Evolutionary conservation across 2,329 filamentous ascomycete genomes (phyloP).

Genomic region (Taxawa tesnikishii): DNA sequence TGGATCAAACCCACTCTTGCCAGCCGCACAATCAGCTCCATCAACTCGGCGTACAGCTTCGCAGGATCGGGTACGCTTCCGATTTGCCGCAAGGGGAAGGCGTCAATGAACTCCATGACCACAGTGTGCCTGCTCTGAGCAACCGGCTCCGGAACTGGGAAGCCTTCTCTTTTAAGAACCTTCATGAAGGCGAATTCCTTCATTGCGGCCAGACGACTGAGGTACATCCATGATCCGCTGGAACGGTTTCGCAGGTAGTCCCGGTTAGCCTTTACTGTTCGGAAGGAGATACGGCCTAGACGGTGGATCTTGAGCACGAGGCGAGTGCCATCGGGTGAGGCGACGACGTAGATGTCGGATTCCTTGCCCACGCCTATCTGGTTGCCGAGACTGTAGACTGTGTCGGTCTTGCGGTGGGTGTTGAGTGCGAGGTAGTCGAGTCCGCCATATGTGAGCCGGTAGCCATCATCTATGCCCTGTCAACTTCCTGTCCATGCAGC

Average conservation of each 20-base stretch:
- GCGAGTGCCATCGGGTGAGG: slow-evolving; percentile 64
- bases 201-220: slow-evolving; percentile 80
- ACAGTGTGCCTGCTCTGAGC: slow-evolving; percentile 90
- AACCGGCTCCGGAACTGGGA: slow-evolving; percentile 79
- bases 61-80: slow-evolving; percentile 72
- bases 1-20: slow-evolving; percentile 86
- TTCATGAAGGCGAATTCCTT: slow-evolving; percentile 95
- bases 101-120: slow-evolving; percentile 88
- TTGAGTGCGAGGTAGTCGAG: slow-evolving; percentile 96
- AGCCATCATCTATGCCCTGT: slow-evolving; percentile 87
- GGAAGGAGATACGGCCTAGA: slow-evolving; percentile 89
- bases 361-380: slow-evolving; percentile 96
- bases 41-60: slow-evolving; percentile 79
- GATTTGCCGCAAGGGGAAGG: slow-evolving; percentile 83
- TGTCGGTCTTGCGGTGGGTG: slow-evolving; percentile 66
- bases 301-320: slow-evolving; percentile 91
- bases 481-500: too few species aligned
- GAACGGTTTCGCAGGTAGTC: slow-evolving; percentile 80
- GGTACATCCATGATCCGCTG: slow-evolving; percentile 93
- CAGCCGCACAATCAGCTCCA: slow-evolving; percentile 71
- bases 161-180: slow-evolving; percentile 68
- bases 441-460: slow-evolving; percentile 90
- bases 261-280: slow-evolving; percentile 87
- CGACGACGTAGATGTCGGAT: slow-evolving; percentile 91
- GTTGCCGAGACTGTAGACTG: slow-evolving; percentile 83